Evolutionary conservation across 345 rosid species (phyloP).

Genomic region (Trapa bicornis): DNA sequence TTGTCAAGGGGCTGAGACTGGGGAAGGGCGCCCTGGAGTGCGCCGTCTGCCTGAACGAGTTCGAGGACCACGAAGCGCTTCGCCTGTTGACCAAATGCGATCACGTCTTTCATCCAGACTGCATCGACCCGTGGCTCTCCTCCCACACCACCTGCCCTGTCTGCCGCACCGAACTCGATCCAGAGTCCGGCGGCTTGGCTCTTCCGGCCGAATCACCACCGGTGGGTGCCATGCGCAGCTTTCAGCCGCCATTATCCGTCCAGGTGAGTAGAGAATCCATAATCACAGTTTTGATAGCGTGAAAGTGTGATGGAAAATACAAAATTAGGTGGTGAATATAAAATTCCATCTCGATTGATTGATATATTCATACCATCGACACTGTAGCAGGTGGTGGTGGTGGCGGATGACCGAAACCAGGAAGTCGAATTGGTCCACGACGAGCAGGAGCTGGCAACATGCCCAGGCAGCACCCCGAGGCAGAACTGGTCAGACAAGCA

Average conservation of each 20-base stretch:
- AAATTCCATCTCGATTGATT: no score
- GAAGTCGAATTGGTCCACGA: not conserved
- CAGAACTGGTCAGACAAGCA: slow-evolving; percentile 32
- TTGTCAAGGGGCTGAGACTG: slow-evolving; percentile 55
- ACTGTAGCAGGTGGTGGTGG: no score
- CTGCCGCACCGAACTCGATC: slow-evolving; percentile 66
- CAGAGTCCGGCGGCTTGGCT: slow-evolving; percentile 18
- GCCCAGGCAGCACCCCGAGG: slow-evolving; percentile 9
- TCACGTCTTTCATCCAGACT: slow-evolving; percentile 86
- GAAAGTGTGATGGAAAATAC: no score
- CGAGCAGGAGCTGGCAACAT: slow-evolving; percentile 10
- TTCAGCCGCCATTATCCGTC: slow-evolving; percentile 10
- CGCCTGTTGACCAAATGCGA: slow-evolving; percentile 84
- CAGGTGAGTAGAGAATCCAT: slow-evolving; percentile 6
- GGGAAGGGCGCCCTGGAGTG: slow-evolving; percentile 75
- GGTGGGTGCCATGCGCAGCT: slow-evolving; percentile 8
- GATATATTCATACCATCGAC: no score
- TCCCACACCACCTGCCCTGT: slow-evolving; percentile 92
- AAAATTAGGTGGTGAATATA: not conserved
- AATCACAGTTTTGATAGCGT: no score
- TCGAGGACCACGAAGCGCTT: slow-evolving; percentile 76
- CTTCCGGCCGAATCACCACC: not conserved
- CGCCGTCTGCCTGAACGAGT: slow-evolving; percentile 72
- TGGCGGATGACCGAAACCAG: no score
- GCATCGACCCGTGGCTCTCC: slow-evolving; percentile 70